phyloP scores from a whole-genome alignment of 768 basidiomycete genomes.

The Pleurotus tuber-regium region DNA sequence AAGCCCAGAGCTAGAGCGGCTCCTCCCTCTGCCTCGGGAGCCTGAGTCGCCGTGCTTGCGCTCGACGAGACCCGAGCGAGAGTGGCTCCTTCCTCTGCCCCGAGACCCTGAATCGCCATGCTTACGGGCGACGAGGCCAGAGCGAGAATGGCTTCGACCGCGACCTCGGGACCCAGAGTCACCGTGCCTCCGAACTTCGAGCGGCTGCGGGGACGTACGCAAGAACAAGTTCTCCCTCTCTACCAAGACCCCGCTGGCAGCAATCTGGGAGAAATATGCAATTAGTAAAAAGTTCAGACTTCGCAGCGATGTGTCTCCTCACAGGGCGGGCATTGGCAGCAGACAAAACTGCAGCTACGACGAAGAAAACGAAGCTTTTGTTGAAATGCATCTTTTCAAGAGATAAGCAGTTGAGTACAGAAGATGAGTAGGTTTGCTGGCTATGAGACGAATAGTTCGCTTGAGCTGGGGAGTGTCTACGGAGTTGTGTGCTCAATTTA shows the following conservation, averaged over 20 bases:
- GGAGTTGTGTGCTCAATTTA: neutral
- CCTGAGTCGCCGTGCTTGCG: neutral
- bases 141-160: slow-evolving; percentile 6
- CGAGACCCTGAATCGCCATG: neutral
- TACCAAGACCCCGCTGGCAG: neutral
- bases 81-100: neutral
- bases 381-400: neutral
- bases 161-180: neutral
- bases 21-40: neutral
- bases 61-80: neutral
- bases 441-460: neutral
- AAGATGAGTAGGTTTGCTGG: neutral
- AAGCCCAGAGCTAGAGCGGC: neutral
- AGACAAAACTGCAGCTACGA: neutral
- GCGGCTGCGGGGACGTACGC: neutral
- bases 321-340: neutral
- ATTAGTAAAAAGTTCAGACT: neutral
- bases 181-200: neutral
- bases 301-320: neutral
- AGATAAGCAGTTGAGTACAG: neutral
- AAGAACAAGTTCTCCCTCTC: neutral
- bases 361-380: neutral
- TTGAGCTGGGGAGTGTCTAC: neutral
- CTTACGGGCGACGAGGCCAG: neutral
- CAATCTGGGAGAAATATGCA: neutral